Conservation (phyloP, 805 yeast genomes). For the Ogataea degrootiae region DNA sequence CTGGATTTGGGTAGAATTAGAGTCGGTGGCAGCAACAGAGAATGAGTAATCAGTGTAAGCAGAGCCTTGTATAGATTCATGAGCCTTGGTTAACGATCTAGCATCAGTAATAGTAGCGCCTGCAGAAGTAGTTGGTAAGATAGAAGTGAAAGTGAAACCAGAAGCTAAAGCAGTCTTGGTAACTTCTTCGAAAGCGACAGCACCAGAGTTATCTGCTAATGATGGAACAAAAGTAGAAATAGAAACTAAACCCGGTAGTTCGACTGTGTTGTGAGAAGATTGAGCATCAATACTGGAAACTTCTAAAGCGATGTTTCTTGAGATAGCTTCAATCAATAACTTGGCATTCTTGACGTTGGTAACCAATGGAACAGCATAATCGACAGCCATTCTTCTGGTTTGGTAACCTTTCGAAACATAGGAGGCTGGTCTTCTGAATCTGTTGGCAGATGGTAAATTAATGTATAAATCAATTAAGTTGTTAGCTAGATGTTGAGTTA, state of each 20-base stretch:
- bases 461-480: slow-evolving; percentile 94
- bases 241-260: slow-evolving; percentile 84
- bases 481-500: slow-evolving; percentile 94
- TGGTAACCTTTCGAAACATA: slow-evolving; percentile 96
- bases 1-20: slow-evolving; percentile 57
- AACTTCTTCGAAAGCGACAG: slow-evolving; percentile 58
- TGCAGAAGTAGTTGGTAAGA: slow-evolving; percentile 64
- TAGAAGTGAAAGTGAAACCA: slow-evolving; percentile 84
- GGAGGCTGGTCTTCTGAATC: slow-evolving; percentile 98
- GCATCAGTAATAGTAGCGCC: slow-evolving; percentile 65
- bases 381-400: slow-evolving; percentile 99
- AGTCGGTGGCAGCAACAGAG: slow-evolving; percentile 75
- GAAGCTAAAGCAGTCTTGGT: slow-evolving; percentile 70
- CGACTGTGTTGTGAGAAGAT: slow-evolving; percentile 78
- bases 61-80: slow-evolving; percentile 46
- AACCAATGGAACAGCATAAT: slow-evolving; percentile 94
- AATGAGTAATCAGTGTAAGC: slow-evolving; percentile 81
- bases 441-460: slow-evolving; percentile 93
- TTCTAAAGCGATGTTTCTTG: slow-evolving; percentile 63
- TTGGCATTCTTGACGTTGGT: slow-evolving; percentile 98
- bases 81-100: slow-evolving; percentile 61
- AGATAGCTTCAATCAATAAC: slow-evolving; percentile 88
- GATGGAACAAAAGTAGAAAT: slow-evolving; percentile 75
- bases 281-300: slow-evolving; percentile 81
- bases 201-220: slow-evolving; percentile 41